Conservation (phyloP, 139 green algal genomes). For the Edaphochlamys debaryana region DNA sequence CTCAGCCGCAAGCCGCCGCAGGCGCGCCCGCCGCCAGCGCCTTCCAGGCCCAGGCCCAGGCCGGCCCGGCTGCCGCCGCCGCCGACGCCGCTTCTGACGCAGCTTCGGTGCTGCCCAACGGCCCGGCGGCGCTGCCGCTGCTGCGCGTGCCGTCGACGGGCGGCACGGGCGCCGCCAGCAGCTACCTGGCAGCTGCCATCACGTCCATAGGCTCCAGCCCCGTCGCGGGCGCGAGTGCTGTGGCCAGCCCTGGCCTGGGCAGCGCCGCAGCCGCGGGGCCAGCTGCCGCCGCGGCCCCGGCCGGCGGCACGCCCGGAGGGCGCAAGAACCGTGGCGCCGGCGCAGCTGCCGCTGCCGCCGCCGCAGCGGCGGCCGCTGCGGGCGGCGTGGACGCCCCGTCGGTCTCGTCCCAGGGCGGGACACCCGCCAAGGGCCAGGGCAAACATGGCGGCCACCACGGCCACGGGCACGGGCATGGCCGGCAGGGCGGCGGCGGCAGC, state of each 20-base stretch:
- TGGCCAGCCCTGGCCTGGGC: not conserved
- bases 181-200: conserved; percentile 16
- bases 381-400: not conserved
- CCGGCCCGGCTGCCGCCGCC: not conserved
- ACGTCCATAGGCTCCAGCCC: not conserved
- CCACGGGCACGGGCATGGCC: not conserved
- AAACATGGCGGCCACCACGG: not conserved
- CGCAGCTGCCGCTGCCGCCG: not conserved
- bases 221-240: too few species aligned
- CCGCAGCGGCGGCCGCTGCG: not conserved
- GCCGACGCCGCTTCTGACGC: not conserved
- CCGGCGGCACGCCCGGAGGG: not conserved
- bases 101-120: not conserved
- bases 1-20: not conserved
- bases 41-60: too few species aligned
- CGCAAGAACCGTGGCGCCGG: too few species aligned
- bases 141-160: not conserved
- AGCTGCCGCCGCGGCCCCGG: not conserved
- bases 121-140: not conserved
- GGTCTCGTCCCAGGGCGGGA: not conserved
- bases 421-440: not conserved
- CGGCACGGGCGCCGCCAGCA: not conserved
- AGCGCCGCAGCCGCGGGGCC: not conserved
- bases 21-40: not conserved
- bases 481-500: not conserved